Conservation (phyloP, 441 rosid species). For the Syzygium syzygioides region DNA sequence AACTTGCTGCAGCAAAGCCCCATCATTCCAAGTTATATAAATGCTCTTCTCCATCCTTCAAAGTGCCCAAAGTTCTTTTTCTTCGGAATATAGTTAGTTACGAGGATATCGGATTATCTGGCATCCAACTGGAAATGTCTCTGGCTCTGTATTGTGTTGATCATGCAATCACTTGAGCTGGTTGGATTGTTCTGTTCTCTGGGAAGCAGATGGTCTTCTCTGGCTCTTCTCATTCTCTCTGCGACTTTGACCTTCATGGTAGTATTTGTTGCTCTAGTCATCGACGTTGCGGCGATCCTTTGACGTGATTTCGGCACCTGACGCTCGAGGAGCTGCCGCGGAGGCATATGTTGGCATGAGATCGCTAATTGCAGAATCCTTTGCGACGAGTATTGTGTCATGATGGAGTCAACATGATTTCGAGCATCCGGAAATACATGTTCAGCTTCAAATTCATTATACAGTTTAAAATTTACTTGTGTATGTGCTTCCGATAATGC, state of each 20-base stretch:
- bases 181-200: neutral
- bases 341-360: constrained; percentile 7
- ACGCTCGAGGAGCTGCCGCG: neutral
- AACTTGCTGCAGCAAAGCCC: neutral
- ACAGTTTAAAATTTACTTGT: neutral
- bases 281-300: neutral
- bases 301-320: too few relatives aligned
- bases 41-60: neutral
- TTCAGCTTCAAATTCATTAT: neutral
- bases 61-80: neutral
- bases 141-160: neutral
- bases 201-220: neutral
- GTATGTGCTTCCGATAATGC: neutral
- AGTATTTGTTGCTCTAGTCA: neutral
- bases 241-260: neutral
- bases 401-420: neutral
- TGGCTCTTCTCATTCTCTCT: neutral
- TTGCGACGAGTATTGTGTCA: neutral
- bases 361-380: neutral
- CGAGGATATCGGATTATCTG: neutral
- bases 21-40: neutral
- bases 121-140: neutral
- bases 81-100: neutral
- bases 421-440: neutral
- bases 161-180: neutral